Percentiles rank a stretch among this genome's conserved stretches.
These are phyloP conservation scores for Saccharomyces pastorianus DNA, from an alignment of 1,139 yeast species.

Conservation along the genomic window DNA sequence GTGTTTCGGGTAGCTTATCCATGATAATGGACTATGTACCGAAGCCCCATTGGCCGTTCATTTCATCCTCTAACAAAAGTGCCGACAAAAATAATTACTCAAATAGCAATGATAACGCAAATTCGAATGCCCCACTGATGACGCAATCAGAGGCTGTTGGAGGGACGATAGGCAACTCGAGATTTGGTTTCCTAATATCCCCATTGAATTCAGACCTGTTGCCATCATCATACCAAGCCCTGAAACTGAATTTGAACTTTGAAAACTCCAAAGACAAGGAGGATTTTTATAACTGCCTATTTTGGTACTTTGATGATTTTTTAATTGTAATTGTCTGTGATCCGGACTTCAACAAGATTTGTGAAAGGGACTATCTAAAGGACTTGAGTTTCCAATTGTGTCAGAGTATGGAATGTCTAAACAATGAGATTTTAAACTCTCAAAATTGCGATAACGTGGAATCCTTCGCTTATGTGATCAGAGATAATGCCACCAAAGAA, in stretches of 20 bases:
- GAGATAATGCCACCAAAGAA: slow-evolving; percentile 9
- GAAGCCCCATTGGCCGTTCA: slow-evolving; percentile 7
- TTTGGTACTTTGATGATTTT: slow-evolving; percentile 28
- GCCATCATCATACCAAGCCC: slow-evolving; percentile 23
- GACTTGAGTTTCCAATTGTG: slow-evolving; percentile 20
- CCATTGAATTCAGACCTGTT: slow-evolving; percentile 20
- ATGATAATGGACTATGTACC: slow-evolving; percentile 26
- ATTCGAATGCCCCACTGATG: background rate
- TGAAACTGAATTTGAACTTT: slow-evolving; percentile 18
- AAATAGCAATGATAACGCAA: background rate
- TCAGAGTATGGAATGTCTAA: slow-evolving; percentile 13
- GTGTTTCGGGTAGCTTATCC: slow-evolving; percentile 27
- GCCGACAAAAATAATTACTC: slow-evolving; percentile 2
- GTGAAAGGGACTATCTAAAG: slow-evolving; percentile 24
- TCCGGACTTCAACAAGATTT: slow-evolving; percentile 20
- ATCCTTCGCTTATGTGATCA: slow-evolving; percentile 16
- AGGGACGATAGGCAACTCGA: slow-evolving; percentile 2
- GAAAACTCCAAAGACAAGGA: slow-evolving; percentile 6
- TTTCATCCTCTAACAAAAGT: slow-evolving; percentile 1
- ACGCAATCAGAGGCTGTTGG: background rate
- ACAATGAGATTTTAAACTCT: background rate
- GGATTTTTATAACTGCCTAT: slow-evolving; percentile 18
- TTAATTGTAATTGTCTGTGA: slow-evolving; percentile 22
- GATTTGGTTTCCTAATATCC: slow-evolving; percentile 28
- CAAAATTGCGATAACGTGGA: background rate